phyloP scores from a whole-genome alignment of 225 moss, liverwort and hornwort species.

The Pseudoscleropodium purum region DNA sequence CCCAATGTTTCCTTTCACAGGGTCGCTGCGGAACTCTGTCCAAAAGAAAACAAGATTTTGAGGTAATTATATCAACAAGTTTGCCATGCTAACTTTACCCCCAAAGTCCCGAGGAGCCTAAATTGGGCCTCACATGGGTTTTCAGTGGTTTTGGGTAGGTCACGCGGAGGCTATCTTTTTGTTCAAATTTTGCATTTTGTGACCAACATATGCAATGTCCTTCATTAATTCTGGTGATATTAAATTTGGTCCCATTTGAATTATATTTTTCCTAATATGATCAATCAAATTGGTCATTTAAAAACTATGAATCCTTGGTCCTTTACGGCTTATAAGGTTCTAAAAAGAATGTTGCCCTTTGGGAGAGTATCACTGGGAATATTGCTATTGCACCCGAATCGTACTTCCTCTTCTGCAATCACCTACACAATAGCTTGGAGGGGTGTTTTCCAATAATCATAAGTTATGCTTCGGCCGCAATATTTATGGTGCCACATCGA shows the following conservation, averaged over 20 bases:
- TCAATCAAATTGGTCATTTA: background rate
- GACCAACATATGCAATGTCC: background rate
- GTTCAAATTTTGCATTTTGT: background rate
- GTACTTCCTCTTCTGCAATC: background rate
- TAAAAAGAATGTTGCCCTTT: background rate
- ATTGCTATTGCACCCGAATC: background rate
- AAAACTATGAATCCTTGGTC: background rate
- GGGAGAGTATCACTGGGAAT: background rate
- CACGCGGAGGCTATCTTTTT: background rate
- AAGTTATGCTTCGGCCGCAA: background rate
- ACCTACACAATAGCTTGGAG: too few relatives aligned
- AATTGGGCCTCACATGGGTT: background rate
- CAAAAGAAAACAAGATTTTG: background rate
- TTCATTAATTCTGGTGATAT: too few relatives aligned
- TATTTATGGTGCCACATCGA: background rate
- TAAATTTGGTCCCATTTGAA: background rate
- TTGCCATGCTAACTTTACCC: background rate
- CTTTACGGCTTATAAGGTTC: background rate
- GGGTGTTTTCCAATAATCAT: too few relatives aligned
- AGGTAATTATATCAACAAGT: background rate
- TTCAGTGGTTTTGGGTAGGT: background rate
- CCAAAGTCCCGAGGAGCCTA: background rate
- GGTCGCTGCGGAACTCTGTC: conserved; percentile 5
- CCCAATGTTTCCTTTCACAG: conserved; percentile 24
- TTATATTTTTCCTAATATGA: background rate